Conservation (phyloP, 164 flowering plant species). For the Nelumbo lutea region DNA sequence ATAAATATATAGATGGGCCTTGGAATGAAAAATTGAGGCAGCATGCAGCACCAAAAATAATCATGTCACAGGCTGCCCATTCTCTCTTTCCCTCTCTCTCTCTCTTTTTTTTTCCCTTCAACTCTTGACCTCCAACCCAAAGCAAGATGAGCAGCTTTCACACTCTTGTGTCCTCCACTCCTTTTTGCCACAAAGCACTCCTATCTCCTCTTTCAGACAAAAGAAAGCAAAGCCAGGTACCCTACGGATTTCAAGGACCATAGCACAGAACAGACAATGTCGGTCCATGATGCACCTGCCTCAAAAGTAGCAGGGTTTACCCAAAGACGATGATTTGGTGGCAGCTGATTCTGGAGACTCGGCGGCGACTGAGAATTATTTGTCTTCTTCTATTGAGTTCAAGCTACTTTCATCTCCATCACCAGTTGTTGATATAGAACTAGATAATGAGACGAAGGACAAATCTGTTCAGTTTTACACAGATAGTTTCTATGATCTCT, state of each 20-base stretch:
- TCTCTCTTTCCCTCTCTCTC: no score
- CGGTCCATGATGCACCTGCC: neutral
- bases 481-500: slow-evolving; percentile 8
- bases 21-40: no score
- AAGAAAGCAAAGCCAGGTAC: no score
- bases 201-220: no score
- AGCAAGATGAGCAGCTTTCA: neutral
- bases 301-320: neutral
- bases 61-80: no score
- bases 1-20: no score
- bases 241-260: neutral
- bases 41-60: no score
- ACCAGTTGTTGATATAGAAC: neutral
- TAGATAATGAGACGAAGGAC: neutral
- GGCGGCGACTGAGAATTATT: no score
- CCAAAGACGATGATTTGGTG: neutral
- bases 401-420: no score
- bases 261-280: neutral
- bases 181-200: neutral
- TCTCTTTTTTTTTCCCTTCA: no score
- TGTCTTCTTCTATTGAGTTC: no score
- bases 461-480: neutral
- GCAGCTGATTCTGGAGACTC: neutral
- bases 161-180: neutral
- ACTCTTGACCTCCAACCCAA: neutral